Conservation (phyloP, 2,329 filamentous ascomycete species). For the Ophiocordyceps camponoti-saundersi region DNA sequence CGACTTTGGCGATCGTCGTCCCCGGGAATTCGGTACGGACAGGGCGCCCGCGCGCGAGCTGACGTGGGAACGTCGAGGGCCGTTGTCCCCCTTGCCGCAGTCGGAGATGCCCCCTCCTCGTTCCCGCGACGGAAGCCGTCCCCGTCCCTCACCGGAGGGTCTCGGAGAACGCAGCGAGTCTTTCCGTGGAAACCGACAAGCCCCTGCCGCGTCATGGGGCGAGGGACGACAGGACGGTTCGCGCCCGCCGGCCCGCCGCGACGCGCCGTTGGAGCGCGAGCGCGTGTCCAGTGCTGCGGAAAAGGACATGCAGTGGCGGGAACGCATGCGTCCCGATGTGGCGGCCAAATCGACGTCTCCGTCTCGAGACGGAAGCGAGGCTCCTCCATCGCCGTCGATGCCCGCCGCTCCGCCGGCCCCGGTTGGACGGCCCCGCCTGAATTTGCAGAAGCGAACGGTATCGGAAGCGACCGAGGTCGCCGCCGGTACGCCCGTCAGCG, state of each 20-base stretch:
- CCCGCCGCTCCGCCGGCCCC: conserved; percentile 28
- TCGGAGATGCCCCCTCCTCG: conserved; percentile 27
- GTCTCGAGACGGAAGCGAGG: conserved; percentile 49
- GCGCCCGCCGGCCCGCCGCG: conserved; percentile 54
- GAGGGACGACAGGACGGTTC: conserved; percentile 61
- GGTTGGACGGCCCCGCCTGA: conserved; percentile 60
- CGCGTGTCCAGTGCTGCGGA: conserved; percentile 75
- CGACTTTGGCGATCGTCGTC: conserved; percentile 43
- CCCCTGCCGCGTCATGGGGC: conserved; percentile 64
- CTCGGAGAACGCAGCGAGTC: conserved; percentile 43
- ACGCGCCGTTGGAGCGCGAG: conserved; percentile 35
- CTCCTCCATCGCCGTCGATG: conserved; percentile 58
- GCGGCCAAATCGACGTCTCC: conserved; percentile 40
- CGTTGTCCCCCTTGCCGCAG: conserved; percentile 54
- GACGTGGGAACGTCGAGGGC: conserved; percentile 92
- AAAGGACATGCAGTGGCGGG: conserved; percentile 83
- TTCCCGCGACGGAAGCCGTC: conserved; percentile 37
- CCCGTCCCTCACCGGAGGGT: conserved; percentile 25
- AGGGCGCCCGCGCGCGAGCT: conserved; percentile 52
- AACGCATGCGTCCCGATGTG: conserved; percentile 74
- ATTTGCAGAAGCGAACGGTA: conserved; percentile 81
- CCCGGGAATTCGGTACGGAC: conserved; percentile 42
- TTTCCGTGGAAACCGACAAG: conserved; percentile 44
- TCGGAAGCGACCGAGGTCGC: conserved; percentile 45
- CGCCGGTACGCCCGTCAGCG: conserved; percentile 32